phyloP scores from a whole-genome alignment of 108 stramenopile genomes.

The Cyclotella cryptica region DNA sequence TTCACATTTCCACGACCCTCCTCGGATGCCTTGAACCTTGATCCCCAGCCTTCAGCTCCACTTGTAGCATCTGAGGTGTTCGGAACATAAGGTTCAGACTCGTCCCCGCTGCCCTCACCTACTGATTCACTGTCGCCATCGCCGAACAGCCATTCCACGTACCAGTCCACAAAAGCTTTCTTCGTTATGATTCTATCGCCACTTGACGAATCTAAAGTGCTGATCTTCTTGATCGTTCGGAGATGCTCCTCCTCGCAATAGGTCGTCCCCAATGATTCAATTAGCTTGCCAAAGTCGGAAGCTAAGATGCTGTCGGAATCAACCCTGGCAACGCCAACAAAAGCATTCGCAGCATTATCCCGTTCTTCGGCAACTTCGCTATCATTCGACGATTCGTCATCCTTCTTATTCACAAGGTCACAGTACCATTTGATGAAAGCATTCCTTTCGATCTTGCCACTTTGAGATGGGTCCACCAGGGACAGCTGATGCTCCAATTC shows the following conservation, averaged over 20 bases:
- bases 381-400: slow-evolving; percentile 56
- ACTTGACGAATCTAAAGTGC: slow-evolving; percentile 18
- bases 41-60: slow-evolving; percentile 58
- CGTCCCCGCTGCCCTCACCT: slow-evolving; percentile 20
- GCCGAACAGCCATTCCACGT: slow-evolving; percentile 89
- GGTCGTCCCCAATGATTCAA: slow-evolving; percentile 84
- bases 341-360: slow-evolving; percentile 60
- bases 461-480: slow-evolving; percentile 57
- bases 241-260: slow-evolving; percentile 90
- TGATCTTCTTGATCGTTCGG: slow-evolving; percentile 66
- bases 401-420: slow-evolving; percentile 52
- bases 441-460: slow-evolving; percentile 53
- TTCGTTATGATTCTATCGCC: slow-evolving; percentile 42
- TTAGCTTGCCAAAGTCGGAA: slow-evolving; percentile 70
- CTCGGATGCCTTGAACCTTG: slow-evolving; percentile 58
- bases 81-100: slow-evolving; percentile 35
- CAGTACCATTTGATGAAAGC: slow-evolving; percentile 81
- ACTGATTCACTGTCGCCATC: slow-evolving; percentile 70
- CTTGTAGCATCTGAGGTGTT: not conserved
- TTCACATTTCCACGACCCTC: slow-evolving; percentile 87
- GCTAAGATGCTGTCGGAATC: slow-evolving; percentile 33
- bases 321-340: slow-evolving; percentile 41
- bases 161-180: slow-evolving; percentile 82
- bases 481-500: slow-evolving; percentile 73
- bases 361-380: slow-evolving; percentile 75